Base-by-base conservation (phyloP, 2,329 filamentous ascomycete genomes). In the Magnaporthiopsis incrustans region DNA sequence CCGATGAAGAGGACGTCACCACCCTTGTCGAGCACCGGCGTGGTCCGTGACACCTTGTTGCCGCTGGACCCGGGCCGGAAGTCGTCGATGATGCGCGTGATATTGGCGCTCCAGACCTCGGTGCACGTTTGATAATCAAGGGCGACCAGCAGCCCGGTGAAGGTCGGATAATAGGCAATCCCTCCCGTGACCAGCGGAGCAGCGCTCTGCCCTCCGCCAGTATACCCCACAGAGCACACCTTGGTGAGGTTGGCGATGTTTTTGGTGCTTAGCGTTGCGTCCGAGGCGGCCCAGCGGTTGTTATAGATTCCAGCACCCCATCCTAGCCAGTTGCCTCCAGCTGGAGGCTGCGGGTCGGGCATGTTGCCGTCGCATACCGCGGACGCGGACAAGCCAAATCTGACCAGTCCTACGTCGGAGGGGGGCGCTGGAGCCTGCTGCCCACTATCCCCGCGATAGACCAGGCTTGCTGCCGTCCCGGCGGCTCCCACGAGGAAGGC, bases 131-230 rank as follows among this genome's bases (percentile, higher is more conserved):
- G 64, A 65, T 72, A 75, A 66, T 74, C 67, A 32, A 74, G 67
- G 7, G 73, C 73, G n/a, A 71, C 68, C 60, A 75, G 67, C 7
- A 68, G 64, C 63, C 73, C 74, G 63, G 68, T 69, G 70, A 71
- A 73, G 27, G 72, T 73, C 2, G 73, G 72, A 64, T 68, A 76
- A 65, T 73, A 75, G 57, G 65, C 70, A 12, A 67, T 63, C 11
- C 63, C 63, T 22, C 63, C 56, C 0, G 53, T 32, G 14, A 70
- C 60, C 7, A 65, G 59, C 2, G 70, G 68, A 1, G 69, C 64
- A 5, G 67, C 69, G 64, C 67, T 69, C 27, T 68, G 61, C 4
- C 69, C 69, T 25, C 15, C 35, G 2, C 35, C 35, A 14, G 32
- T 7, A 56, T 63, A 67, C 25, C 63, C n/a, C 14, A 68, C 26